Percentiles rank a stretch among this genome's conserved stretches.
These are phyloP conservation scores for Termitomyces sp. DNA, from an alignment of 768 basidiomycete species.

Conservation along the genomic window DNA sequence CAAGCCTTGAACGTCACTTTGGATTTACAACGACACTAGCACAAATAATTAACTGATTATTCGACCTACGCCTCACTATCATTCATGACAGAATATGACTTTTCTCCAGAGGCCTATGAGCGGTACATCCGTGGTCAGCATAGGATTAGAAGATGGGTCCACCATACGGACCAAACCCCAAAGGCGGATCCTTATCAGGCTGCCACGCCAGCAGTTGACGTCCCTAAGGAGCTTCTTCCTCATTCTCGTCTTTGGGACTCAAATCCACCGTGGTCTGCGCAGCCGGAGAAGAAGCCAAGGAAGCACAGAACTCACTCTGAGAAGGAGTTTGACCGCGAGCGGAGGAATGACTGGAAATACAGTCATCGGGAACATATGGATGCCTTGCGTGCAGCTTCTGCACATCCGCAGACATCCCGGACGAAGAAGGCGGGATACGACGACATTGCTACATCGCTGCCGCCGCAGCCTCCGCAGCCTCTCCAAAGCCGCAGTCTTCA, in stretches of 20 bases:
- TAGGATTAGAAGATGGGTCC: neutral
- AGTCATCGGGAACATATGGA: slow-evolving; percentile 5
- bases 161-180: neutral
- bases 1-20: neutral
- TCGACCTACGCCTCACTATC: neutral
- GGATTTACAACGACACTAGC: neutral
- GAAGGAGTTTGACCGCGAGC: slow-evolving; percentile 6
- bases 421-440: slow-evolving; percentile 9
- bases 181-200: slow-evolving; percentile 1
- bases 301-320: slow-evolving; percentile 5
- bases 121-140: slow-evolving; percentile 10
- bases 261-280: neutral
- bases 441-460: neutral
- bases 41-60: neutral
- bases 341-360: slow-evolving; percentile 7
- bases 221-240: neutral
- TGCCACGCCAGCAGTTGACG: neutral
- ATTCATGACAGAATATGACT: slow-evolving; percentile 20
- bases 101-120: slow-evolving; percentile 17
- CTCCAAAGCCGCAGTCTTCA: neutral
- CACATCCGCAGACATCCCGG: slow-evolving; percentile 1
- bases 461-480: neutral
- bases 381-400: neutral
- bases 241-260: neutral
- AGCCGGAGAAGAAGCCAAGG: neutral